Evolutionary conservation across 2,329 filamentous ascomycete genomes (phyloP), one percentile per base, ranked within the genome.

Genomic region (Exophiala dermatitidis): DNA sequence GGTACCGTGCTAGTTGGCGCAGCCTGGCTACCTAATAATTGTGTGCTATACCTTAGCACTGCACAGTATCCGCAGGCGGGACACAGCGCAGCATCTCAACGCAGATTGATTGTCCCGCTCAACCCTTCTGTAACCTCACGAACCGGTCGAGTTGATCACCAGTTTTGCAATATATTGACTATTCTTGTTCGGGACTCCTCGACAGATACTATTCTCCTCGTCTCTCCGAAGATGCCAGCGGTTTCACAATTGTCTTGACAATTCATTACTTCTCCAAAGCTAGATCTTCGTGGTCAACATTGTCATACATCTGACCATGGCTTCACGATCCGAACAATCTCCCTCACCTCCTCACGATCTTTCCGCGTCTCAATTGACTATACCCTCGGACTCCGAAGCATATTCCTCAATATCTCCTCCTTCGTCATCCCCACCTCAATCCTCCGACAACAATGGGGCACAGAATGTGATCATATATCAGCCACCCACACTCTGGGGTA

Each of bases 401-500:
- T 75, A 74, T 60, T 74, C 72, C 60, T 71, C 56, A 67, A 65
- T 52, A 58, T 68, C 36, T 61, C 68, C 41, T 42, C 57, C 57
- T 65, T 71, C 50, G 62, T 68, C 41, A 64, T 69, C 36, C 66
- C 68, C 62, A 67, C 72, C 41, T 65, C 70, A 30, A 53, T 73
- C 59, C 65, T 73, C 54, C 9, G 60, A 62, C 49, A 62, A 63
- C 47, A 61, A 63, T 51, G 57, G 60, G 34, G 47, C 55, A 10
- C 78, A 82, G 1, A 84, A 85, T 5, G 71, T 95, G 64, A 84
- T 95, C 45, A 80, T 97, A 44, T 98, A 97, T 78, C 83, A 83
- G 60, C 89, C 90, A 2, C 90, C 93, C 2, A 94, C 90, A 0
- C 65, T 94, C 42, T 95, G 88, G 88, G 83, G 87, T 6, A 70